Base-by-base conservation (phyloP, 805 yeast species). In the Candida nemodendra region DNA sequence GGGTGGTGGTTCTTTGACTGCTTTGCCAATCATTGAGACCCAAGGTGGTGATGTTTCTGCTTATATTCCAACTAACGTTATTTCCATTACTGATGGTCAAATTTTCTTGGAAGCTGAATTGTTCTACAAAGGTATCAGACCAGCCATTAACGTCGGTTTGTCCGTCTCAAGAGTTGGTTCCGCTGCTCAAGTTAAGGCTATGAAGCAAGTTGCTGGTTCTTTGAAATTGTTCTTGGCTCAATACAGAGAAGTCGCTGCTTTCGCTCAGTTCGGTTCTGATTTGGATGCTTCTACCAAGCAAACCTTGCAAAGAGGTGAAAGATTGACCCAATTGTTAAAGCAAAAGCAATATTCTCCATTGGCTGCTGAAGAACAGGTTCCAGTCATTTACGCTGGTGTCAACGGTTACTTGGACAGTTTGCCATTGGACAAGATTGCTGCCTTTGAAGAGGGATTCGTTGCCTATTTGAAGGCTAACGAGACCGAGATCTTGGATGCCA, bases 211-310 rank as follows among this genome's bases (percentile, higher is more conserved):
- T 74, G 99, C 99, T 59, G 99, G 99, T 84, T 93, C 99, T 59
- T 85, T 93, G 77, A 93, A 93, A 76, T 87, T 93, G 73, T 93
- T 89, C 96, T 86, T 93, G 81, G 99, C 99, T 64, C 99, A 93
- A 81, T 93, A 93, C 86, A 90, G 99, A 88, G 99, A 93, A 84
- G 99, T 93, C 63, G 99, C 99, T 69, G 99, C 99, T 64, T 93
- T 93, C 74, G 99, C 99, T 64, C 99, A 93, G 81, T 93, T 93
- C 81, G 99, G 99, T 84, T 93, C 99, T 59, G 99, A 93, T 76
- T 82, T 93, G 72, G 99, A 93, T 75, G 98, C 99, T 61, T 89
- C 97, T 47, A 93, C 99, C 74, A 93, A 91, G 80, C 97, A 89
- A 79, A 93, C 99, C 65, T 83, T 93, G 71, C 76, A 78, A 64